Evolutionary conservation across 305 asterid species (phyloP).

Genomic region (Coffea humblotiana): DNA sequence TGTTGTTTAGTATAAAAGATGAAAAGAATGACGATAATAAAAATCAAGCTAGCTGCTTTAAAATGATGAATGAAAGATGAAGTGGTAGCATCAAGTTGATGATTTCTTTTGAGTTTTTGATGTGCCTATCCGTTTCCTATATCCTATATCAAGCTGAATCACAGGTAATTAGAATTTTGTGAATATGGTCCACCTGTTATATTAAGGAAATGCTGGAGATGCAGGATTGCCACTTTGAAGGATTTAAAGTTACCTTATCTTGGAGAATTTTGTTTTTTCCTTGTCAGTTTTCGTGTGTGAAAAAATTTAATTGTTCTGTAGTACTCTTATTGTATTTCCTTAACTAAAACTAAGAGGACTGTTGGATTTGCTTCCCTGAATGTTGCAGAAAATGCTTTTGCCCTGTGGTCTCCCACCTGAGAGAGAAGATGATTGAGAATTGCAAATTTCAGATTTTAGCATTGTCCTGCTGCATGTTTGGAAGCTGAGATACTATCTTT

Average conservation of each 20-base stretch:
- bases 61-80: not conserved
- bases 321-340: not conserved
- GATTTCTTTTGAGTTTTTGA: not conserved
- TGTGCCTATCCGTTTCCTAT: not conserved
- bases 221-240: not conserved
- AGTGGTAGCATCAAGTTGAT: not conserved
- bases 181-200: not conserved
- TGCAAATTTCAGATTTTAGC: not conserved
- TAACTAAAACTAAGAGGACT: not conserved
- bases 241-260: not conserved
- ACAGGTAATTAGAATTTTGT: not conserved
- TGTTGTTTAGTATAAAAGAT: not conserved
- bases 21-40: no score
- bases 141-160: not conserved
- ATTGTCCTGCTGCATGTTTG: not conserved
- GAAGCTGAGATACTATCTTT: not conserved
- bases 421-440: conserved; percentile 70
- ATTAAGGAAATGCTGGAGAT: not conserved
- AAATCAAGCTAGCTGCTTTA: not conserved
- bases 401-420: conserved; percentile 98
- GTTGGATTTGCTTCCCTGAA: conserved; percentile 1
- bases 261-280: not conserved
- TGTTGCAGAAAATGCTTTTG: conserved; percentile 87
- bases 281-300: not conserved
- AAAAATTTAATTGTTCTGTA: not conserved